phyloP scores from a whole-genome alignment of 2,329 filamentous ascomycete species.

The Colletotrichum sojae region DNA sequence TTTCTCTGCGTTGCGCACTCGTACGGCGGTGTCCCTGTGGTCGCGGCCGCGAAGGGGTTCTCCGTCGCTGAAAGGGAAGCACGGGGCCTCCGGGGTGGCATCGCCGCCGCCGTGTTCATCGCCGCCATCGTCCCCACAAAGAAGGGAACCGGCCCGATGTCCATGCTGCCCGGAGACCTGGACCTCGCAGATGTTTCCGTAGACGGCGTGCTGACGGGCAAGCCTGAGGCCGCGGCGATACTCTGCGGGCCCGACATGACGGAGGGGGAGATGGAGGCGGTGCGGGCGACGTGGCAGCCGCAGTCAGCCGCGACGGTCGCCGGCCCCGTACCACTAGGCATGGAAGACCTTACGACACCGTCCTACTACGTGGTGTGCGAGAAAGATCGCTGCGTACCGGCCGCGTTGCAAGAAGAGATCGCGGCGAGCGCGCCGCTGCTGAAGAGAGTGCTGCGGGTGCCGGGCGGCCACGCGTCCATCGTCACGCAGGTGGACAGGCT shows the following conservation, averaged over 20 bases:
- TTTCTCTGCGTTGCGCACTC: conserved; percentile 28
- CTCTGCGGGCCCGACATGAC: conserved; percentile 32
- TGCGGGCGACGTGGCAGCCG: conserved; percentile 10
- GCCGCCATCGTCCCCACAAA: no score
- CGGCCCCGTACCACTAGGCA: no score
- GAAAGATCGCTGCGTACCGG: conserved; percentile 20
- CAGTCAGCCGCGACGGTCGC: conserved; percentile 3
- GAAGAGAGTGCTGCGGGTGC: conserved; percentile 18
- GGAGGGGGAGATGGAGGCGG: conserved; percentile 6
- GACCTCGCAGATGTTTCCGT: no score
- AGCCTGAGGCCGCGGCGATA: background rate
- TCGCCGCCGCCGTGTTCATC: conserved; percentile 15
- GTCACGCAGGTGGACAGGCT: conserved; percentile 21
- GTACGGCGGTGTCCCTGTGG: conserved; percentile 14
- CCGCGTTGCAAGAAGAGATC: conserved; percentile 12
- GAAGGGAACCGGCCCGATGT: no score
- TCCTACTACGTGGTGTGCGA: conserved; percentile 29
- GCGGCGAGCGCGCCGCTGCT: conserved; percentile 8
- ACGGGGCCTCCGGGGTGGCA: conserved; percentile 2
- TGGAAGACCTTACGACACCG: background rate
- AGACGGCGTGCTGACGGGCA: no score
- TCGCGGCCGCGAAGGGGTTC: conserved; percentile 12
- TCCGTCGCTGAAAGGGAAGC: conserved; percentile 17
- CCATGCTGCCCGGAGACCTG: no score
- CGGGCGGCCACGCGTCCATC: conserved; percentile 26